Evolutionary conservation across 805 yeast species (phyloP).

Genomic region (Candida maltosa): DNA sequence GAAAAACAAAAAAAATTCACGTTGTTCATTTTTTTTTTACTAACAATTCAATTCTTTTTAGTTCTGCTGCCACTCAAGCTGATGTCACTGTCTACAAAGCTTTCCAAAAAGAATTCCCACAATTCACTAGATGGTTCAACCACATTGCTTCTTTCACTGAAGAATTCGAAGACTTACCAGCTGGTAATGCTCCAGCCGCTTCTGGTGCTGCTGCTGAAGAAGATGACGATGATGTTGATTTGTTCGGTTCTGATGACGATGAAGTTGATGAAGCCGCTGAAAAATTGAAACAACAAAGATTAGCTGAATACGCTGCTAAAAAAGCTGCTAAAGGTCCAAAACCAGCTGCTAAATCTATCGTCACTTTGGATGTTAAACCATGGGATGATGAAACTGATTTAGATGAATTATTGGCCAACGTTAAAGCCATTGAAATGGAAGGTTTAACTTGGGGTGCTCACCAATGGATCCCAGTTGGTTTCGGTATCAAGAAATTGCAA

Average conservation of each 20-base stretch:
- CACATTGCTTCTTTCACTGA: conserved; percentile 71
- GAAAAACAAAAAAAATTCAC: background rate
- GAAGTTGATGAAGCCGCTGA: conserved; percentile 97
- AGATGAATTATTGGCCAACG: conserved; percentile 82
- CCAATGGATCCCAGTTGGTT: conserved; percentile 96
- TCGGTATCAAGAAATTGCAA: conserved; percentile 99
- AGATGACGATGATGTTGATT: conserved; percentile 89
- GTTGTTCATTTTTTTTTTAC: too few species aligned
- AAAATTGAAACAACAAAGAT: conserved; percentile 94
- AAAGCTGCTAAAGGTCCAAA: conserved; percentile 96
- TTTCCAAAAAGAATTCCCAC: conserved; percentile 88
- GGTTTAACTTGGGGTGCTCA: conserved; percentile 99
- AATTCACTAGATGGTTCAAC: conserved; percentile 97
- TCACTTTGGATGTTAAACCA: conserved; percentile 97
- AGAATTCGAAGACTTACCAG: conserved; percentile 62
- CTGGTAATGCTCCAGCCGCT: conserved; percentile 80
- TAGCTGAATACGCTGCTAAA: conserved; percentile 96
- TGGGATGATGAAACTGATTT: conserved; percentile 99
- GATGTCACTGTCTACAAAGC: conserved; percentile 93
- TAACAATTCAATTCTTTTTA: conserved; percentile 19
- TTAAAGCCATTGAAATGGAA: conserved; percentile 79
- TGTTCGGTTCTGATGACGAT: conserved; percentile 91
- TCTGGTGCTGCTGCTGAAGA: conserved; percentile 72
- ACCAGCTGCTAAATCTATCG: conserved; percentile 97
- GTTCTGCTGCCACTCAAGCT: conserved; percentile 90